Evolutionary conservation across 2,329 filamentous ascomycete genomes (phyloP), one percentile per base, ranked within the genome.

Genomic region (Raffaelea ambrosiae): DNA sequence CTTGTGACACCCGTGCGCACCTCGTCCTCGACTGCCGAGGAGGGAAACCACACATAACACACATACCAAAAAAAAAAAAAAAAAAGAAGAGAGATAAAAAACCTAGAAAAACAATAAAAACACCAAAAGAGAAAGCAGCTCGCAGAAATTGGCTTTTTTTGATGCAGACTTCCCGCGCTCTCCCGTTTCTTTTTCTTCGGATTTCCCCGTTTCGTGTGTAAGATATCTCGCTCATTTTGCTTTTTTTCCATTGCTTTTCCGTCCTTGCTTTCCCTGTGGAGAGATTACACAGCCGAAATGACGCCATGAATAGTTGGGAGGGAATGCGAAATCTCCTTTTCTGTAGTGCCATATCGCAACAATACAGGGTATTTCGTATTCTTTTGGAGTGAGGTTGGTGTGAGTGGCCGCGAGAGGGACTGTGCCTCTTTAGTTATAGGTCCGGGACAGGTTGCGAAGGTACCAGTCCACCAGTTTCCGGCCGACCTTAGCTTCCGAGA

Each of bases 391-490:
- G 38, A 40, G 5, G 8, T 20, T 20, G 9, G n/a, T 40, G 13
- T 31, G 50, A 9, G 26, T 7, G 7, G 26, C 26, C 7, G 26
- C 7, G 13, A 13, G 26, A 29, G 26, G 13, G 7, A 29, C 26
- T 19, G 47, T 49, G 47, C 50, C 33, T 44, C 26, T 53, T 65
- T 61, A 72, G 54, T 85, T 95, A 75, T 98, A 98, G 50, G 90
- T 94, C 66, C 93, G 84, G 52, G 90, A 87, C 62, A 98, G 76
- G 76, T 98, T 98, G 65, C 93, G 84, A 64, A 98, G 80, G 69
- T 98, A 98, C 93, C 93, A 98, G 71, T 98, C 93, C 56, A 98
- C 91, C 62, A 98, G 75, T 73, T 93, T 94, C 61, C 93, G 81
- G 63, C 93, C 93, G 51, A 96, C 89, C 83, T 98, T 98, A 58